phyloP scores from a whole-genome alignment of 257 asterid species.

The Dorcoceras hygrometricum region DNA sequence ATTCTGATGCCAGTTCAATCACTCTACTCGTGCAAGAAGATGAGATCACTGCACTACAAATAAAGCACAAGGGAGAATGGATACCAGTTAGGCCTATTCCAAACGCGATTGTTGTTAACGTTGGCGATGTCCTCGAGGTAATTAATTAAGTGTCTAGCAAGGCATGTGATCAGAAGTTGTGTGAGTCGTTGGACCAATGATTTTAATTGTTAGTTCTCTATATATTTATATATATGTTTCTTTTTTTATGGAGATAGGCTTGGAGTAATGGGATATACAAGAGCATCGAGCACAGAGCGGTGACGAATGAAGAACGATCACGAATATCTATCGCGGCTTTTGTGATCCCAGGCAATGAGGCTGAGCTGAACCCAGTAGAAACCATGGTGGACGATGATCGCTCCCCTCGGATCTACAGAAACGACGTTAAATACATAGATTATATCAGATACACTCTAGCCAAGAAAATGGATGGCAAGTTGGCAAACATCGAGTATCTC shows the following conservation, averaged over 20 bases:
- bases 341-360: constrained; percentile 40
- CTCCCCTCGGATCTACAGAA: constrained; percentile 27
- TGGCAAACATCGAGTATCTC: constrained; percentile 32
- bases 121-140: constrained; percentile 49
- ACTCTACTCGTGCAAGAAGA: constrained; percentile 41
- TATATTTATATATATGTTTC: background rate
- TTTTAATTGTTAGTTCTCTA: no score
- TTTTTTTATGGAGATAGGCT: constrained; percentile 26
- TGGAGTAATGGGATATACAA: constrained; percentile 52
- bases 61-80: constrained; percentile 43
- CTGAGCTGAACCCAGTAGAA: constrained; percentile 29
- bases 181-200: no score
- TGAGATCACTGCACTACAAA: constrained; percentile 31
- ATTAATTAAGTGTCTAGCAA: no score
- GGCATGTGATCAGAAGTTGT: no score
- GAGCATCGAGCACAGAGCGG: constrained; percentile 45
- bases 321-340: constrained; percentile 38
- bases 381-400: constrained; percentile 27
- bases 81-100: constrained; percentile 40
- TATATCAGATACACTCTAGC: constrained; percentile 33
- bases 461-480: constrained; percentile 38
- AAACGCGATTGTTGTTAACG: constrained; percentile 37
- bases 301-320: constrained; percentile 28
- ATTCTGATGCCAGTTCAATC: constrained; percentile 37
- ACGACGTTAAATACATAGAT: constrained; percentile 31